phyloP scores from a whole-genome alignment of 2,329 filamentous ascomycete species.

The Colletotrichum caudatum region DNA sequence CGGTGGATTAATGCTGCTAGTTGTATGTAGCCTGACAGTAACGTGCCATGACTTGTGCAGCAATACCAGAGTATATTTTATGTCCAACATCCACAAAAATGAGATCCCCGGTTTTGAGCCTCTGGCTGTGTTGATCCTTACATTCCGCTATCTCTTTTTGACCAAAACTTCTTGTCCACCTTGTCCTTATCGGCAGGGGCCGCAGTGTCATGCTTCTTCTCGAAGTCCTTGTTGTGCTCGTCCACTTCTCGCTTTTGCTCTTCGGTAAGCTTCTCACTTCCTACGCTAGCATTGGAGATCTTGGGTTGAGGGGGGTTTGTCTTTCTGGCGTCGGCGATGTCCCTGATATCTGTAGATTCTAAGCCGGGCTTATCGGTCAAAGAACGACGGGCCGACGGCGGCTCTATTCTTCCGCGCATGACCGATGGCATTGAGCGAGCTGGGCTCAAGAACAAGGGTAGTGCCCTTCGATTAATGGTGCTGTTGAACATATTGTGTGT shows the following conservation, averaged over 20 bases:
- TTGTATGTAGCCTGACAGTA: too few relatives aligned
- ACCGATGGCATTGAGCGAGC: neutral
- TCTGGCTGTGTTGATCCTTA: neutral
- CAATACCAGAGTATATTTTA: neutral
- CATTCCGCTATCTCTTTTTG: conserved; percentile 11
- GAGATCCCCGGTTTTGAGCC: neutral
- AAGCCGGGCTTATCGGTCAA: conserved; percentile 36
- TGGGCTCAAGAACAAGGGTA: neutral
- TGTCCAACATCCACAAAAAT: neutral
- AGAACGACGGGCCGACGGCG: neutral
- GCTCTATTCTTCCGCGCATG: neutral
- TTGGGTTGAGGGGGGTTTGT: conserved; percentile 61
- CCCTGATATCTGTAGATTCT: conserved; percentile 28
- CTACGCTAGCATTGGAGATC: conserved; percentile 62
- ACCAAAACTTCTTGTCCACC: conserved; percentile 69
- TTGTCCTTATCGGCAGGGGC: conserved; percentile 58
- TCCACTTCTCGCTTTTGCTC: conserved; percentile 69
- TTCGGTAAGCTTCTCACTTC: conserved; percentile 54
- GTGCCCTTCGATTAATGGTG: neutral
- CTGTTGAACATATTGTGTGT: conserved; percentile 11
- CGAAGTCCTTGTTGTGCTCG: conserved; percentile 69
- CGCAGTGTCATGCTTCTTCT: conserved; percentile 63
- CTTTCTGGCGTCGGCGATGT: conserved; percentile 23
- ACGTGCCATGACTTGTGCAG: neutral
- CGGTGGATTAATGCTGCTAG: too few relatives aligned